Evolutionary conservation across 2,329 filamentous ascomycete species (phyloP), one percentile per base, ranked within the genome.

Genomic region (Talaromyces sp.): DNA sequence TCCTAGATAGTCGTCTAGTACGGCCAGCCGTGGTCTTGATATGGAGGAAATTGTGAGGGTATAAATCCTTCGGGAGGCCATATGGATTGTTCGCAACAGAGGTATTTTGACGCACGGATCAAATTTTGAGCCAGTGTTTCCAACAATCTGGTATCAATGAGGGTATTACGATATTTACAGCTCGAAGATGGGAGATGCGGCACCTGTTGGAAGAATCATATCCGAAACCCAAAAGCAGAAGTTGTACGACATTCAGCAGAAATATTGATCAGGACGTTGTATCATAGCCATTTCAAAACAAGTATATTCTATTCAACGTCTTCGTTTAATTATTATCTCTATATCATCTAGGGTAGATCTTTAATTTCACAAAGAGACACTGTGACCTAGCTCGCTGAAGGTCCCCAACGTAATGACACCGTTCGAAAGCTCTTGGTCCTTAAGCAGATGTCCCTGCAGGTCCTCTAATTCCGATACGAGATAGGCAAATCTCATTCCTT

Each of bases 1-100:
- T 62, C 80, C 81, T 69, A 88, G 86, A 74, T 90, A 91, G 73
- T 91, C 89, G 70, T 91, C 89, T 1, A 91, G 80, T 61, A 91
- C 83, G 3, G 85, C 89, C 45, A 90, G 78, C 69, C 84, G 86
- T 63, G 80, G 71, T 19, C 19, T 49, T 31, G 52, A 47, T n/a
- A 14, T 19, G 13, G 52, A 47, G 6, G 52, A 50, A 5, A 63
- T 22, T 10, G 24, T 16, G 14, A 10, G 9, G 19, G 14, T 19
- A 14, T 35, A 9, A 2, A 27, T 10, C 31, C n/a, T 22, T 58
- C 31, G 11, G 56, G 33, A 9, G 13, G 57, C 19, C 9, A 43
- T 27, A 19, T 9, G 10, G 14, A 16, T 14, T 24, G 16, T 22
- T 24, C n/a, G 27, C 14, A 41, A 19, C 4, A 35, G 39, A 35